Conservation (phyloP, 306 rosid species). For the Pyrus pyrifolia region DNA sequence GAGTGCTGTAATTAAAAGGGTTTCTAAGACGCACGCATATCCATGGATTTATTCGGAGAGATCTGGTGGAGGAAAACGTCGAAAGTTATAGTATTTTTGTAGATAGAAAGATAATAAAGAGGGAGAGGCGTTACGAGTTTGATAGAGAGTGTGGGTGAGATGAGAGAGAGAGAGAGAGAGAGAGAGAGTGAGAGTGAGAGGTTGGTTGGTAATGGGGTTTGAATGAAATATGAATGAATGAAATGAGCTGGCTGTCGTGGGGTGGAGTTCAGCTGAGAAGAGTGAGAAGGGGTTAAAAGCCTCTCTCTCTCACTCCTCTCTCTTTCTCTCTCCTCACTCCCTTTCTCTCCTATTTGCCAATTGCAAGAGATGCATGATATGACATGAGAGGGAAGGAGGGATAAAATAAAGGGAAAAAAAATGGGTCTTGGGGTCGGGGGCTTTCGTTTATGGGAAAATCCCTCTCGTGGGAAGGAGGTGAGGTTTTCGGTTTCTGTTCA, state of each 20-base stretch:
- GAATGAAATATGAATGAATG: slow-evolving; percentile 25
- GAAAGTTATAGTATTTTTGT: slow-evolving; percentile 10
- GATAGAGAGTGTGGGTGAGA: background rate
- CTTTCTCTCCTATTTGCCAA: background rate
- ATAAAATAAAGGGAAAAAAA: background rate
- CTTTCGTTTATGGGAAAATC: slow-evolving; percentile 35
- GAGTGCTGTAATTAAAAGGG: slow-evolving; percentile 4
- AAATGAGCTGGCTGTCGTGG: slow-evolving; percentile 77
- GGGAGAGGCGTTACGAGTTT: slow-evolving; percentile 1
- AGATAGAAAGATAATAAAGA: slow-evolving; percentile 19
- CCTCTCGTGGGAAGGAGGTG: slow-evolving; percentile 41
- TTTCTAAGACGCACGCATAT: slow-evolving; percentile 35
- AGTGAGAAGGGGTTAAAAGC: slow-evolving; percentile 6
- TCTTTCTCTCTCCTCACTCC: background rate
- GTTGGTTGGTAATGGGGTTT: slow-evolving; percentile 50
- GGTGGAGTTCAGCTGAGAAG: slow-evolving; percentile 15
- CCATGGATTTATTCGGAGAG: slow-evolving; percentile 48
- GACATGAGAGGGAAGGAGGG: slow-evolving; percentile 29
- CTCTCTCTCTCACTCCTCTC: background rate
- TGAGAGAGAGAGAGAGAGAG: slow-evolving; percentile 9
- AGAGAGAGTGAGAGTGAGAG: slow-evolving; percentile 13
- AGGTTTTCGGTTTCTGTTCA: slow-evolving; percentile 33
- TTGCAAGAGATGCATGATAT: slow-evolving; percentile 70
- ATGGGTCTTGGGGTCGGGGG: slow-evolving; percentile 34
- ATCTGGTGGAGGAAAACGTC: slow-evolving; percentile 59